Evolutionary conservation across 2,329 filamentous ascomycete genomes (phyloP), one percentile per base, ranked within the genome.

Genomic region (Diaporthe amygdali): DNA sequence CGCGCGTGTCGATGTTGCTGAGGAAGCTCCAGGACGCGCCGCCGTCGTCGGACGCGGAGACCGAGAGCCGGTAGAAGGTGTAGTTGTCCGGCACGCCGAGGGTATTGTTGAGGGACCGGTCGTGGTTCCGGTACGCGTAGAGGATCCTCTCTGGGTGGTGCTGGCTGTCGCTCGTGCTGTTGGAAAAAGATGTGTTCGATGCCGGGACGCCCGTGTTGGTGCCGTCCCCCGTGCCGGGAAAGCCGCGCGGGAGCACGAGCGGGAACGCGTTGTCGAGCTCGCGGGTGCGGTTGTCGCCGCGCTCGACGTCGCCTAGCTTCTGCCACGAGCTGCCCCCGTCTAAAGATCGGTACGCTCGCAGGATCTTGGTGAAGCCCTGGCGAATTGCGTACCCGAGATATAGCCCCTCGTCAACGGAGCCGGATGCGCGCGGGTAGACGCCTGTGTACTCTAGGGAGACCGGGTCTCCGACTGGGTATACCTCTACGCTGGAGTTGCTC

Each of bases 21-120:
- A 82, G 77, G 71, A 79, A 84, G 15, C 71, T 70, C 77, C 81
- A 86, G 0, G 73, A 79, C 30, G 41, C 68, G 32, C 84, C 84
- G n/a, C 76, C 75, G 70, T 86, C 82, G 47, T 83, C 81, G 5
- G 81, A 84, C 71, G 80, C 81, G 47, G 78, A 83, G 9, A 86
- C 55, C 1, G 81, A 81, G 75, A 86, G 84, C 47, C 84, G 82
- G 78, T 81, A 79, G 61, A 76, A 77, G 0, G 77, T 78, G 71
- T 78, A 81, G n/a, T 70, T 54, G 55, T 74, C 32, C 34, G 59
- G 59, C 20, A 49, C 59, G 14, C n/a, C n/a, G 44, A 64, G 59
- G 9, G 59, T 49, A 44, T 37, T 64, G 73, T 46, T 37, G 25
- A 32, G 22, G 7, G 64, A 41, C 66, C 66, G 64, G 61, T 81